Percentiles rank a stretch among this genome's conserved stretches.
These are phyloP conservation scores for Bondarzewia mesenterica DNA, from an alignment of 1,284 basidiomycete species.

Conservation along the genomic window DNA sequence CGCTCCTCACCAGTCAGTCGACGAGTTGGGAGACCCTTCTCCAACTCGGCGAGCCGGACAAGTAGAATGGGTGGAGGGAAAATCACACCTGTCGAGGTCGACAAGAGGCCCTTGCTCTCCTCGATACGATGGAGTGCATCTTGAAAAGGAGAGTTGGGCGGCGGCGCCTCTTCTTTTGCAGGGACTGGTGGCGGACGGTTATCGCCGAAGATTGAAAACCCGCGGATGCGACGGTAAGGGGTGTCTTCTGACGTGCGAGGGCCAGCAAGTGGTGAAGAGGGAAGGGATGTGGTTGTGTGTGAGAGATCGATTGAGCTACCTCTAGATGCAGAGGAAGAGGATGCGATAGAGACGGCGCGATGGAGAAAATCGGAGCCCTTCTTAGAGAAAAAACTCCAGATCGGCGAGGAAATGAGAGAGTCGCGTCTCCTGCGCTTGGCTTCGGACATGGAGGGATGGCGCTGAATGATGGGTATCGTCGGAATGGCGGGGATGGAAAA, in stretches of 20 bases:
- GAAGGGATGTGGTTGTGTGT: slow-evolving; percentile 8
- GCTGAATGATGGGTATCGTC: slow-evolving; percentile 1
- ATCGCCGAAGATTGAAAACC: slow-evolving; percentile 40
- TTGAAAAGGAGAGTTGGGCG: slow-evolving; percentile 24
- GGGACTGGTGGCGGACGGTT: slow-evolving; percentile 12
- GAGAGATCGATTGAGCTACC: slow-evolving; percentile 31
- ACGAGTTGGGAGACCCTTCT: slow-evolving; percentile 28
- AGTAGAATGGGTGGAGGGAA: slow-evolving; percentile 41
- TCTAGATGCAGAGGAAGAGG: slow-evolving; percentile 22
- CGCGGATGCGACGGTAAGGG: slow-evolving; percentile 23
- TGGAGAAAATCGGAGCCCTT: slow-evolving; percentile 29
- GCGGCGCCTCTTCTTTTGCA: background rate
- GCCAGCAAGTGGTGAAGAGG: slow-evolving; percentile 8
- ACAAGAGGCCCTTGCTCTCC: slow-evolving; percentile 31
- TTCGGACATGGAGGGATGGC: slow-evolving; percentile 9
- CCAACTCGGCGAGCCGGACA: slow-evolving; percentile 38
- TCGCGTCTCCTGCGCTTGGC: slow-evolving; percentile 18
- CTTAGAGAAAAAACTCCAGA: slow-evolving; percentile 36
- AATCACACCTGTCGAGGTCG: slow-evolving; percentile 42
- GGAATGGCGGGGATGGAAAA: slow-evolving; percentile 14
- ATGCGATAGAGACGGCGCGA: slow-evolving; percentile 23
- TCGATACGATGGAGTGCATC: slow-evolving; percentile 32
- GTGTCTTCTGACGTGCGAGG: slow-evolving; percentile 20
- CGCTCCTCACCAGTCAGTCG: slow-evolving; percentile 48
- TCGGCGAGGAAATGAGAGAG: slow-evolving; percentile 21